Percentiles rank a stretch among this genome's conserved stretches.
Conservation (phyloP, 805 yeast genomes). For the Metschnikowia cubensis region DNA sequence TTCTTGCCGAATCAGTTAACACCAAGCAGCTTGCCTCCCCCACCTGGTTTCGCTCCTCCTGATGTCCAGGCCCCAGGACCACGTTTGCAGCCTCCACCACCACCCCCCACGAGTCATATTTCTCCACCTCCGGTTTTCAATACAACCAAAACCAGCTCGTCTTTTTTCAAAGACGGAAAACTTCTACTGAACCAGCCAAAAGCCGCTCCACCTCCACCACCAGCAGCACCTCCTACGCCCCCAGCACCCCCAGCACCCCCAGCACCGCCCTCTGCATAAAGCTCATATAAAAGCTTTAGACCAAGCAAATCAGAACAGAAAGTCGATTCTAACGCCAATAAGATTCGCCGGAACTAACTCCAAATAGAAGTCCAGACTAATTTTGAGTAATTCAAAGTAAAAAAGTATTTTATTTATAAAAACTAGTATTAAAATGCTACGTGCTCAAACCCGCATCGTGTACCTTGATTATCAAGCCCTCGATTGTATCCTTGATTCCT, state of each 20-base stretch:
- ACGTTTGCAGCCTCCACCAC: slow-evolving; percentile 6
- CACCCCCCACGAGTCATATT: not conserved
- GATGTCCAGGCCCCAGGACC: slow-evolving; percentile 7
- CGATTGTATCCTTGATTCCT: slow-evolving; percentile 15
- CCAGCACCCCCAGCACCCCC: slow-evolving; percentile 21
- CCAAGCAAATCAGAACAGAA: not conserved
- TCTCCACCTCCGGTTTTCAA: not conserved
- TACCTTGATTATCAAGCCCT: slow-evolving; percentile 7
- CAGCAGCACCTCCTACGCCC: slow-evolving; percentile 22
- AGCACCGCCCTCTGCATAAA: slow-evolving; percentile 8
- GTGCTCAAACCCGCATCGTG: slow-evolving; percentile 1
- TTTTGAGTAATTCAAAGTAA: too few species aligned
- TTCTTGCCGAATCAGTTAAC: slow-evolving; percentile 3
- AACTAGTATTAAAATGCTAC: not conserved
- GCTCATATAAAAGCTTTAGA: not conserved
- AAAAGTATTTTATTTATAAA: too few species aligned
- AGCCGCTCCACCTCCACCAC: slow-evolving; percentile 6
- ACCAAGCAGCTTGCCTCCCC: slow-evolving; percentile 13
- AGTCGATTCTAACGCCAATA: too few species aligned
- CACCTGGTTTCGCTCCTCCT: slow-evolving; percentile 4
- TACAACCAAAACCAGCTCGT: not conserved
- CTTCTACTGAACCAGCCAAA: not conserved
- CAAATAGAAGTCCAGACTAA: too few species aligned
- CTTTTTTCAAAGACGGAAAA: slow-evolving; percentile 1
- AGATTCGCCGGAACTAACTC: too few species aligned